Percentiles rank a stretch among this genome's conserved stretches.
Conservation (phyloP, 768 basidiomycete species). For the Mycena galericulata region DNA sequence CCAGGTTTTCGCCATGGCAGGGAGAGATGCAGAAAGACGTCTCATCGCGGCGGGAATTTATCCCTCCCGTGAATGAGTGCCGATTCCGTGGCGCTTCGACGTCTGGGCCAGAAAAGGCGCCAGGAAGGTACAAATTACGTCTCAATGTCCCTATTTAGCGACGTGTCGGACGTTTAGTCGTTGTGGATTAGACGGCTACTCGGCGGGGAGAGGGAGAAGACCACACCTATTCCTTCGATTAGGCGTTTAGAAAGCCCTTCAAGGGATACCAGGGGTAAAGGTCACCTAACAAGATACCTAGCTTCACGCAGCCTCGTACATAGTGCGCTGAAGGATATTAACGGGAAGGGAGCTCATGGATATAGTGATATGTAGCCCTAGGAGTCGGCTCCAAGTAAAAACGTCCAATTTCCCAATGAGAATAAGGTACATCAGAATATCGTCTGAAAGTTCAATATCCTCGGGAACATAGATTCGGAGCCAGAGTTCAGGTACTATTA, state of each 20-base stretch:
- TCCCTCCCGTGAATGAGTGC: slow-evolving; percentile 19
- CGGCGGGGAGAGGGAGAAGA: slow-evolving; percentile 1
- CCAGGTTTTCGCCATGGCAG: slow-evolving; percentile 25
- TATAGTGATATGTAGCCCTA: no score
- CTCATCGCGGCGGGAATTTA: slow-evolving; percentile 18
- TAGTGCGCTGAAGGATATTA: background rate
- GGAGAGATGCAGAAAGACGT: background rate
- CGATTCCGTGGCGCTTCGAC: slow-evolving; percentile 13
- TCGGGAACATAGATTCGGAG: no score
- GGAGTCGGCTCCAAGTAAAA: no score
- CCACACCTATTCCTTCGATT: slow-evolving; percentile 8
- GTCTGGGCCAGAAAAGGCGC: slow-evolving; percentile 10
- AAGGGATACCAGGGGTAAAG: background rate
- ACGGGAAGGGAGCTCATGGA: no score
- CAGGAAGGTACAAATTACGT: slow-evolving; percentile 23
- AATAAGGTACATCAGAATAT: no score
- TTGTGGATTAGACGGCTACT: background rate
- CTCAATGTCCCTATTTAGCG: background rate
- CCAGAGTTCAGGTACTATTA: no score
- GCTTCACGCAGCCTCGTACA: slow-evolving; percentile 18
- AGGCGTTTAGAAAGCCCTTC: slow-evolving; percentile 18
- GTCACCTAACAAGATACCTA: slow-evolving; percentile 7
- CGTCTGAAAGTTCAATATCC: no score
- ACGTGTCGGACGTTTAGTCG: background rate
- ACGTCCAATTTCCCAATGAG: no score